Conservation (phyloP, 805 yeast genomes). For the Pichia sporocuriosa region DNA sequence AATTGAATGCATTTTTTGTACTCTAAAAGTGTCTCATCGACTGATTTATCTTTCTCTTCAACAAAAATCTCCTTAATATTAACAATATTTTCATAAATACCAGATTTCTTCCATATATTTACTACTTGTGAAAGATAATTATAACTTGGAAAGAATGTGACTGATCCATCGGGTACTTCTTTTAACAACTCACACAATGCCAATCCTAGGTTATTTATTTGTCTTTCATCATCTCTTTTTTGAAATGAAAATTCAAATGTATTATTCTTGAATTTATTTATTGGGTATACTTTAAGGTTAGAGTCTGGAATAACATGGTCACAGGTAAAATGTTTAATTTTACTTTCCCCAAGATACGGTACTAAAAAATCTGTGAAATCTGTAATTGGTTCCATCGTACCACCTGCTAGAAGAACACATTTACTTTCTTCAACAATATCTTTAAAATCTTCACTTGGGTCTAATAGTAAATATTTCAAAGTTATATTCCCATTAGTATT, state of each 20-base stretch:
- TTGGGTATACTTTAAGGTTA: conserved; percentile 56
- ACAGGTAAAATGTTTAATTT: conserved; percentile 57
- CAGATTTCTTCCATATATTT: conserved; percentile 42
- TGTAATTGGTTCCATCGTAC: conserved; percentile 87
- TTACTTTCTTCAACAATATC: conserved; percentile 57
- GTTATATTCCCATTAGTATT: conserved; percentile 28
- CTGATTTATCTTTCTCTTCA: conserved; percentile 46
- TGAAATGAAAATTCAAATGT: conserved; percentile 64
- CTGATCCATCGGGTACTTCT: conserved; percentile 66
- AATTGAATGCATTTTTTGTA: conserved; percentile 41
- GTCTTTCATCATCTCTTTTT: conserved; percentile 40
- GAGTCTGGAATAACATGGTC: conserved; percentile 75
- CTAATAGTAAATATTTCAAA: conserved; percentile 67
- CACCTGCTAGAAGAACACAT: conserved; percentile 83
- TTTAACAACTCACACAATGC: conserved; percentile 36
- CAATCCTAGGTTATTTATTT: conserved; percentile 47
- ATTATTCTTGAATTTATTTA: conserved; percentile 25
- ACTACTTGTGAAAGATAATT: conserved; percentile 52
- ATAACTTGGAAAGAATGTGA: conserved; percentile 82
- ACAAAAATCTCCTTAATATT: conserved; percentile 41
- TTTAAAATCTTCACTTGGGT: conserved; percentile 66
- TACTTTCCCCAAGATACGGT: conserved; percentile 41
- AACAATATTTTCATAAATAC: conserved; percentile 31
- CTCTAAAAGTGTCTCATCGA: conserved; percentile 40
- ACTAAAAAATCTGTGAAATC: conserved; percentile 64